phyloP scores from a whole-genome alignment of 495 filamentous ascomycete genomes.

The Hyaloscypha variabilis region DNA sequence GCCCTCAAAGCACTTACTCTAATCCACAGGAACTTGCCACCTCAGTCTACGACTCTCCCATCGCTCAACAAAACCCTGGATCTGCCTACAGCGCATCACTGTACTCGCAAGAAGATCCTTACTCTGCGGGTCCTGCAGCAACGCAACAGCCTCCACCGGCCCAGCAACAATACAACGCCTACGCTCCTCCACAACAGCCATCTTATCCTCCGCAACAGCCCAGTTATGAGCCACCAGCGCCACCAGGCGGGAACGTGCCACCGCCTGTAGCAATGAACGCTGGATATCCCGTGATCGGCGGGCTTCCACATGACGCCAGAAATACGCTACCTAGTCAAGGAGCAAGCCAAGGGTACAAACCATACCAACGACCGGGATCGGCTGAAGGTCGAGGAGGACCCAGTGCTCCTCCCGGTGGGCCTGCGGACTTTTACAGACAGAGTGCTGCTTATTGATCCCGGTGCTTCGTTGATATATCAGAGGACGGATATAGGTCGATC shows the following conservation, averaged over 20 bases:
- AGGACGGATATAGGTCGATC: neutral
- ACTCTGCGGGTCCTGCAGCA: conserved; percentile 34
- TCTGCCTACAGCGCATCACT: conserved; percentile 56
- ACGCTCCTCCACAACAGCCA: conserved; percentile 32
- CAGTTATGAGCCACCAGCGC: conserved; percentile 27
- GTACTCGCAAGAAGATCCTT: conserved; percentile 63
- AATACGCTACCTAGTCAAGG: conserved; percentile 32
- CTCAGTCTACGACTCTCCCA: conserved; percentile 81
- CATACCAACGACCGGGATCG: conserved; percentile 47
- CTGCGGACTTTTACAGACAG: conserved; percentile 42
- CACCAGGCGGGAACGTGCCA: conserved; percentile 23
- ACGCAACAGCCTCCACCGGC: conserved; percentile 50
- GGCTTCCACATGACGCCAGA: conserved; percentile 23
- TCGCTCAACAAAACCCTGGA: conserved; percentile 57
- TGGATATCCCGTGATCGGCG: conserved; percentile 27
- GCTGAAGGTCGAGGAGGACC: conserved; percentile 21
- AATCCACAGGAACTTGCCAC: conserved; percentile 84
- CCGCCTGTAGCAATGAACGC: conserved; percentile 10
- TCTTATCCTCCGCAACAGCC: conserved; percentile 38
- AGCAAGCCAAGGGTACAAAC: conserved; percentile 44
- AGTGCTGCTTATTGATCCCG: conserved; percentile 23
- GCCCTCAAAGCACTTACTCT: conserved; percentile 70
- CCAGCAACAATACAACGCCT: conserved; percentile 46
- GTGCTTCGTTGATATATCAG: neutral
- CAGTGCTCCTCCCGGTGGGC: conserved; percentile 37